Evolutionary conservation across 208 protist species (phyloP).

Genomic region (Leptomonas seymouri): DNA sequence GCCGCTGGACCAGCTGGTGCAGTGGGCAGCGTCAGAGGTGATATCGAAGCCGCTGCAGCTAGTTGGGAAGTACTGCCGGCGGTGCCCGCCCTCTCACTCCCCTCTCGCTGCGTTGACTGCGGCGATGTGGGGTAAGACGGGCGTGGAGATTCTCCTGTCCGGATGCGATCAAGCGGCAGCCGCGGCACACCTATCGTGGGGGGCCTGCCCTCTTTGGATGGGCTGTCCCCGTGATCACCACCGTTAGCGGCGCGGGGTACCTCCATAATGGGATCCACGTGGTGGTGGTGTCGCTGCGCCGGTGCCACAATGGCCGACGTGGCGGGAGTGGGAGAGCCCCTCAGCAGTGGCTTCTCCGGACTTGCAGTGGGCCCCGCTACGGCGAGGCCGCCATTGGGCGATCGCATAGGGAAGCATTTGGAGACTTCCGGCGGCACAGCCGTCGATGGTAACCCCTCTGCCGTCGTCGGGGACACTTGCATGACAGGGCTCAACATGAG

Average conservation of each 20-base stretch:
- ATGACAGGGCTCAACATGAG: conserved; percentile 1
- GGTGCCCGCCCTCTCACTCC: too few relatives aligned
- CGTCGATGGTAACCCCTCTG: not conserved
- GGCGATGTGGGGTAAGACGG: not conserved
- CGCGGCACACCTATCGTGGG: not conserved
- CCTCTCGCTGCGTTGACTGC: not conserved
- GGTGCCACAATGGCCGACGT: conserved; percentile 1
- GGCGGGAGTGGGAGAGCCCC: not conserved
- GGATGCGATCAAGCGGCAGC: not conserved
- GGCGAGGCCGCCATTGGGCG: not conserved
- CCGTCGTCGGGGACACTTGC: not conserved
- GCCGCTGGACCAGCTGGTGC: not conserved
- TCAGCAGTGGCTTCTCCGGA: not conserved
- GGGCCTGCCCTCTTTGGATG: not conserved
- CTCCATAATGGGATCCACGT: not conserved
- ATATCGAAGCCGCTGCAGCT: too few relatives aligned
- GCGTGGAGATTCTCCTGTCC: not conserved
- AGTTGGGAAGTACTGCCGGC: too few relatives aligned
- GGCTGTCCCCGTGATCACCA: not conserved
- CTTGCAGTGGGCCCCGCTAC: not conserved
- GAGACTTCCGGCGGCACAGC: not conserved
- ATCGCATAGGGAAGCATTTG: not conserved
- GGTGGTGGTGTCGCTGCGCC: not conserved
- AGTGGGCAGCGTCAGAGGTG: not conserved
- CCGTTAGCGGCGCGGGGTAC: not conserved